Percentiles rank a stretch among this genome's conserved stretches.
These are phyloP conservation scores for Penicillium chermesinum DNA, from an alignment of 495 filamentous ascomycete species.

Conservation along the genomic window DNA sequence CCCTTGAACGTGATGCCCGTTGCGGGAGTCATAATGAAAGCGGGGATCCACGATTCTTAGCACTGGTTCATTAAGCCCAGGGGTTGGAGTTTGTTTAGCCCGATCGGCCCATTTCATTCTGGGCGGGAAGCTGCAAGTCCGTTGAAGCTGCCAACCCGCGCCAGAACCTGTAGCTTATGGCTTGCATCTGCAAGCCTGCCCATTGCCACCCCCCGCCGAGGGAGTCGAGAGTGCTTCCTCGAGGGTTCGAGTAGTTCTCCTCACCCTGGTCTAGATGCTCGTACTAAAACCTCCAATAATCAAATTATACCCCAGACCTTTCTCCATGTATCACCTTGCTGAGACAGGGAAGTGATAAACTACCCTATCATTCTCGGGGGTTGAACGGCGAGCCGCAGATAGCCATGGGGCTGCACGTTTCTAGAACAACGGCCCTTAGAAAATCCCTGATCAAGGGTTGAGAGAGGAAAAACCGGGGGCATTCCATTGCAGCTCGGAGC, in stretches of 20 bases:
- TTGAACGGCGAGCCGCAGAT: constrained; percentile 17
- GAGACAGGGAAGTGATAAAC: background rate
- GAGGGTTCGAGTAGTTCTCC: too few species aligned
- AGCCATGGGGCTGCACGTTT: constrained; percentile 8
- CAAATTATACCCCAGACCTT: background rate
- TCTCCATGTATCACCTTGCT: background rate
- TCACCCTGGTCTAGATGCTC: background rate
- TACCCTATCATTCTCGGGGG: background rate
- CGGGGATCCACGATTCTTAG: background rate
- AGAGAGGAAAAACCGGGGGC: constrained; percentile 11
- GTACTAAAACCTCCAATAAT: background rate
- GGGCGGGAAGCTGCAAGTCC: constrained; percentile 9
- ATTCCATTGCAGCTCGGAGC: constrained; percentile 17
- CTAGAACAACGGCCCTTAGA: constrained; percentile 13
- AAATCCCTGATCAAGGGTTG: background rate
- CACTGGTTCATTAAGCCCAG: too few species aligned
- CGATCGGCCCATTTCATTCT: constrained; percentile 1
- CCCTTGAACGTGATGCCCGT: too few species aligned
- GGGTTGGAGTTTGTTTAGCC: background rate
- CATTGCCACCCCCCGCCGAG: too few species aligned
- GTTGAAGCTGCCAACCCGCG: constrained; percentile 5
- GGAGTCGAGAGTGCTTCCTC: background rate
- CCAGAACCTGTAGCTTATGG: too few species aligned
- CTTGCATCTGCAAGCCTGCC: background rate
- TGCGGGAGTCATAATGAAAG: too few species aligned